Percentiles rank a stretch among this genome's conserved stretches.
These are phyloP conservation scores for Barnettozyma sucrosica DNA, from an alignment of 805 yeast genomes.

Conservation along the genomic window DNA sequence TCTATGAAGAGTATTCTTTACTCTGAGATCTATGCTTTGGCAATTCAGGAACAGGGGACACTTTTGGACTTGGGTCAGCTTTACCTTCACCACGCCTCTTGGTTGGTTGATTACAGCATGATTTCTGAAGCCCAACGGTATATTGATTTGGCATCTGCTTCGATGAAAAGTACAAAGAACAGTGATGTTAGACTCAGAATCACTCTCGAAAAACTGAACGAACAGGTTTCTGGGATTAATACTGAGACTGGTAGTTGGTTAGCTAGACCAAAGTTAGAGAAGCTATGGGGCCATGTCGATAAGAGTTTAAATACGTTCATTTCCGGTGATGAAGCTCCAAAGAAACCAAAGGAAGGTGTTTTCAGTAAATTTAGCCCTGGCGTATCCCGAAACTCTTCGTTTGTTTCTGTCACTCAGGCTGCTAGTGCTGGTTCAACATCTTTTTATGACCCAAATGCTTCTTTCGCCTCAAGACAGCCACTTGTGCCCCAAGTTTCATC, in stretches of 20 bases:
- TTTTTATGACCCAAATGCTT: slow-evolving; percentile 5
- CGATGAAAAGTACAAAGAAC: slow-evolving; percentile 35
- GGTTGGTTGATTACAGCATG: slow-evolving; percentile 63
- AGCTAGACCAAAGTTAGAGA: slow-evolving; percentile 69
- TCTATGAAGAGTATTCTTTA: slow-evolving; percentile 27
- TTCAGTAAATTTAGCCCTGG: slow-evolving; percentile 69
- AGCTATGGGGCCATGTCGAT: slow-evolving; percentile 84
- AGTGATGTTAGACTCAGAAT: slow-evolving; percentile 30
- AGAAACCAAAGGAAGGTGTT: slow-evolving; percentile 41
- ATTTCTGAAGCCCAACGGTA: slow-evolving; percentile 56
- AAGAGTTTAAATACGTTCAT: slow-evolving; percentile 74
- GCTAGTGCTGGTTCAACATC: slow-evolving; percentile 1
- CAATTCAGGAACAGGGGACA: slow-evolving; percentile 22
- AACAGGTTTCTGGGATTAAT: slow-evolving; percentile 43
- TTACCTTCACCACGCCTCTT: slow-evolving; percentile 62
- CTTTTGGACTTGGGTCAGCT: slow-evolving; percentile 45
- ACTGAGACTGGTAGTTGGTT: slow-evolving; percentile 67
- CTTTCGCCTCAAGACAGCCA: slow-evolving; percentile 7
- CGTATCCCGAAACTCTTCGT: slow-evolving; percentile 48
- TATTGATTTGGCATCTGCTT: slow-evolving; percentile 43
- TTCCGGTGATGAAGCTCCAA: slow-evolving; percentile 69
- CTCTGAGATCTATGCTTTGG: slow-evolving; percentile 24
- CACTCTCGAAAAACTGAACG: slow-evolving; percentile 34
- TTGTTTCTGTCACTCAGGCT: slow-evolving; percentile 16
- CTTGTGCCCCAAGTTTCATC: slow-evolving; percentile 1